Conservation (phyloP, 2,329 filamentous ascomycete genomes). For the Elsinoe perseae region DNA sequence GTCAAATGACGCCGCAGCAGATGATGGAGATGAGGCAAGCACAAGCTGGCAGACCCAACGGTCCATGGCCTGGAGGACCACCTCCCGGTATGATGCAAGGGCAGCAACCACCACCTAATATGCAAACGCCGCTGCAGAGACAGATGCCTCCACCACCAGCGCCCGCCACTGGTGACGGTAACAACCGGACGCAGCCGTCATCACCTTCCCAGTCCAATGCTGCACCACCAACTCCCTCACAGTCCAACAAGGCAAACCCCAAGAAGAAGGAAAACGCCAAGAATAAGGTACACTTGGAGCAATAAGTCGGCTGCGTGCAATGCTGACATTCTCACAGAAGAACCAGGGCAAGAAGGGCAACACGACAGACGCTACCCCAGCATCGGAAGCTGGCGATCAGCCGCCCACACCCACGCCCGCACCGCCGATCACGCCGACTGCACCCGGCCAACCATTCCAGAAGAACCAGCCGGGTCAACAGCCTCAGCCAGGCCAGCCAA, state of each 20-base stretch:
- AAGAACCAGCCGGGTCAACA: constrained; percentile 27
- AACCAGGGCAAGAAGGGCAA: constrained; percentile 33
- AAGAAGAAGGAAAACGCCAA: constrained; percentile 66
- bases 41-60: constrained; percentile 32
- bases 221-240: constrained; percentile 69
- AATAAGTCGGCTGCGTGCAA: constrained; percentile 26
- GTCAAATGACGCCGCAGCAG: constrained; percentile 45
- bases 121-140: constrained; percentile 62
- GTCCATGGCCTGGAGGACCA: constrained; percentile 31
- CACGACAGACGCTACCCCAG: constrained; percentile 35
- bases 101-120: constrained; percentile 46
- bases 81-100: constrained; percentile 35
- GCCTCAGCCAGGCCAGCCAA: constrained; percentile 27
- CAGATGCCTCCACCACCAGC: constrained; percentile 47
- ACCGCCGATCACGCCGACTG: constrained; percentile 42
- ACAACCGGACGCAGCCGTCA: constrained; percentile 32
- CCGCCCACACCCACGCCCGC: constrained; percentile 43
- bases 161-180: constrained; percentile 33
- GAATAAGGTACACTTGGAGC: constrained; percentile 55
- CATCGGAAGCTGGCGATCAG: constrained; percentile 35
- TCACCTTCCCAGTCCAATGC: constrained; percentile 38
- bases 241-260: constrained; percentile 62
- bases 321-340: constrained; percentile 14
- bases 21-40: constrained; percentile 35
- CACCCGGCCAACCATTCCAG: constrained; percentile 33